Base-by-base conservation (phyloP, 176 grass and related monocot genomes). In the Thinopyrum elongatum region DNA sequence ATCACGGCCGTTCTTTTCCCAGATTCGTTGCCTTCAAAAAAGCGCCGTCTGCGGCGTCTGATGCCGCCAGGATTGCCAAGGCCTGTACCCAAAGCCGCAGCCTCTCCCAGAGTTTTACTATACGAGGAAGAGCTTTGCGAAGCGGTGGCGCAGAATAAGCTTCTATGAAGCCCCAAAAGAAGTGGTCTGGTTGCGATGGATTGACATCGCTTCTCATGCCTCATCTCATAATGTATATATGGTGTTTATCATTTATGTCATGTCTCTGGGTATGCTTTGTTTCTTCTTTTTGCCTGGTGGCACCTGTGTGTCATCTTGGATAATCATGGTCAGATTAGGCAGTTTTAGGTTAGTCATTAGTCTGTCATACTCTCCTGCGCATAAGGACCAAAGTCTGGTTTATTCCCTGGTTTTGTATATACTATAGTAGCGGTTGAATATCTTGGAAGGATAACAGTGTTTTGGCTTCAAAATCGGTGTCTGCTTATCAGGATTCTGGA, bases 61-160 rank as follows among this genome's bases (percentile, higher is more conserved):
- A 53, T 93, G 36, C 93, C 95, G 39, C 91, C 93, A 51, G 91
- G 95, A 70, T 72, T 98, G 81, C 91, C 93, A 76, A 93, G 86
- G 80, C 88, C 93, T 26, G 69, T 89, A 70, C 84, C 89, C 28
- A 94, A 98, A 79, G 39, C 88, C 69, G 83, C 88, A 47, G 81
- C 89, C 68, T 90, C 93, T 0, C 84, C 87, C 59, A 84, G 93
- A 90, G 91, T 95, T 83, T 88, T 95, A 64, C 81, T 85, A 15
- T 92, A 90, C 0, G 93, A 98, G 82, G 95, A 98, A 69, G 95
- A 95, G 88, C 88, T 95, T 49, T 98, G 95, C 33, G 85, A 98
- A 84, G 95, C 95, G 1, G 95, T 98, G 17, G 90, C 93, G 53
- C 95, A 95, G 76, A 98, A 98, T 98, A 98, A 98, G 70, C 89